phyloP scores from a whole-genome alignment of 768 basidiomycete species.

The Sutorius australiensis region DNA sequence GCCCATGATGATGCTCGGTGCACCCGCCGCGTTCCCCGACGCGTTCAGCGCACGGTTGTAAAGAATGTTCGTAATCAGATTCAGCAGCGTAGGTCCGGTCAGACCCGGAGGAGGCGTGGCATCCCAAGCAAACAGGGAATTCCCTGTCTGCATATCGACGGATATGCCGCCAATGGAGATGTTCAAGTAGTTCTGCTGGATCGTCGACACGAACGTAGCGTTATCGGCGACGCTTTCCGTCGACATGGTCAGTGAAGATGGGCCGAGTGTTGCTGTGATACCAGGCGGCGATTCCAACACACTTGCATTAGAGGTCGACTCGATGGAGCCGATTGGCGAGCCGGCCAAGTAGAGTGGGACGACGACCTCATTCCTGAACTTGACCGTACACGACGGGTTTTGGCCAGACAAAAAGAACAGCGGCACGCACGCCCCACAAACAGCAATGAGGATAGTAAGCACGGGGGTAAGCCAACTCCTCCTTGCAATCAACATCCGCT shows the following conservation, averaged over 20 bases:
- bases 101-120: slow-evolving; percentile 55
- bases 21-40: slow-evolving; percentile 35
- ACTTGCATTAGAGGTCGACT: slow-evolving; percentile 30
- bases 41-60: slow-evolving; percentile 60
- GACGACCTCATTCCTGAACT: slow-evolving; percentile 34
- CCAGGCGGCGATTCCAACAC: slow-evolving; percentile 55
- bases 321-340: slow-evolving; percentile 38
- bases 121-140: slow-evolving; percentile 69
- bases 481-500: slow-evolving; percentile 59
- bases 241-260: slow-evolving; percentile 32
- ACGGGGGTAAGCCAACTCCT: slow-evolving; percentile 67
- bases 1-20: slow-evolving; percentile 53
- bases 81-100: slow-evolving; percentile 59
- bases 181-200: slow-evolving; percentile 49
- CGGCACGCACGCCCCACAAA: slow-evolving; percentile 65
- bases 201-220: slow-evolving; percentile 52
- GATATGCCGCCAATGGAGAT: slow-evolving; percentile 69
- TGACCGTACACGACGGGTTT: slow-evolving; percentile 46
- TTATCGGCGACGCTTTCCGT: slow-evolving; percentile 50
- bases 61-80: slow-evolving; percentile 63
- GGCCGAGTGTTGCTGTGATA: slow-evolving; percentile 45
- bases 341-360: slow-evolving; percentile 55
- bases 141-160: slow-evolving; percentile 45
- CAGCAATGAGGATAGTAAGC: slow-evolving; percentile 49
- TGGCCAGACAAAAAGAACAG: slow-evolving; percentile 57